Base-by-base conservation (phyloP, 352 stramenopile genomes). In the Thraustochytrium sp. region DNA sequence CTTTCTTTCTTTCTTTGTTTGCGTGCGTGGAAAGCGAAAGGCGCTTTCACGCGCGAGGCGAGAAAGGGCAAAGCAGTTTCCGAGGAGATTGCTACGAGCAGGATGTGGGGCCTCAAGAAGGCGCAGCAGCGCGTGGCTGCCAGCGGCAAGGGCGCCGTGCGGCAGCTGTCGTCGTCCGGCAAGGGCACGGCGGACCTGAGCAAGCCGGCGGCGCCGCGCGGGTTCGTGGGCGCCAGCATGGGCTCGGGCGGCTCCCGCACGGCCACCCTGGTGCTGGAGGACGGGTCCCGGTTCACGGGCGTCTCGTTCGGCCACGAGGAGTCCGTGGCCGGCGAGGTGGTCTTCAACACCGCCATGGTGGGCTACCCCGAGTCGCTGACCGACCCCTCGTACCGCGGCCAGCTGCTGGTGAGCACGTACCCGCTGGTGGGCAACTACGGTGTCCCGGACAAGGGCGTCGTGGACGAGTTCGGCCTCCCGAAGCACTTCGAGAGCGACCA, bases 311-410 rank as follows among this genome's bases (percentile, higher is more conserved):
- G 96, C 73, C 93, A 94, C 23, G 78, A 92, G 23, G 90, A 88
- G 54, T 91, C 89, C 78, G 91, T 96, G 86, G 92, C 91, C 29
- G 96, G 96, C 53, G 96, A 98, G 90, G 94, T 99, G 82, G 96
- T 99, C 13, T 99, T 99, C 87, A 97, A 96, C 83, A 99, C 96
- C 46, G 95, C 95, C 78, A 99, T 99, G 96, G 96, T 99, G 59
- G 96, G 96, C 76, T 99, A 99, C 91, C 93, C 95, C 23, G 96
- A 99, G 88, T 93, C 92, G 46, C 90, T 99, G 77, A 98, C 95
- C 21, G 96, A 99, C 90, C 96, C 96, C 86, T 98, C 95, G 56
- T 99, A 98, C 89, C 89, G 92, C 82, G 95, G 96, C 62, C 95
- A 98, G 89, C 97, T 98, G 86, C 88, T 99, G 49, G 93, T 96